Conservation (phyloP, 768 basidiomycete species). For the Lentinula boryana region DNA sequence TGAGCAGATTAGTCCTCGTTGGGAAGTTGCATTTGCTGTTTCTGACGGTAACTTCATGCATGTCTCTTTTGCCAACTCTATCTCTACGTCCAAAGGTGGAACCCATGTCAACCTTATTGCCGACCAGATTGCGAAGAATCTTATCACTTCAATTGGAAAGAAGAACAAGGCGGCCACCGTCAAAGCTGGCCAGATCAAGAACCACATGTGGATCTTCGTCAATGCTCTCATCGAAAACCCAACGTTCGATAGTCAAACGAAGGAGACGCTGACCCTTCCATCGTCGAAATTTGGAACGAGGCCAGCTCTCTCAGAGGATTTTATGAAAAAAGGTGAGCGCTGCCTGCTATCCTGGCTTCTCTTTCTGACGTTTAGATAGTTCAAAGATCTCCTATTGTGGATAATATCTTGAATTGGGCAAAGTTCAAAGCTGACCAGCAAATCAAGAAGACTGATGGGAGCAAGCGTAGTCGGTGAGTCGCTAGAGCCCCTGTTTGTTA, state of each 20-base stretch:
- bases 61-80: slow-evolving; percentile 97
- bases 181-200: slow-evolving; percentile 91
- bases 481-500: not conserved
- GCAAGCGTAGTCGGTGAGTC: slow-evolving; percentile 75
- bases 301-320: slow-evolving; percentile 81
- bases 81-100: slow-evolving; percentile 94
- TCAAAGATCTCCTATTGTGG: slow-evolving; percentile 82
- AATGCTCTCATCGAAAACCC: slow-evolving; percentile 96
- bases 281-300: slow-evolving; percentile 88
- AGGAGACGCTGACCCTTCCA: slow-evolving; percentile 87
- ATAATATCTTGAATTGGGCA: slow-evolving; percentile 92
- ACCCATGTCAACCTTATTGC: slow-evolving; percentile 84
- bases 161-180: slow-evolving; percentile 97
- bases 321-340: slow-evolving; percentile 85
- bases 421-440: slow-evolving; percentile 96
- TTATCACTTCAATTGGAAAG: slow-evolving; percentile 81
- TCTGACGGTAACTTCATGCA: slow-evolving; percentile 91
- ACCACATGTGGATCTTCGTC: slow-evolving; percentile 98
- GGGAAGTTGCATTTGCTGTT: slow-evolving; percentile 94
- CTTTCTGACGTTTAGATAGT: slow-evolving; percentile 39
- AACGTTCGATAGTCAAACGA: slow-evolving; percentile 98
- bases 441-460: slow-evolving; percentile 93
- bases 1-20: slow-evolving; percentile 74
- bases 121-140: slow-evolving; percentile 83
- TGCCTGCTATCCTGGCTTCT: not conserved